Conservation (phyloP, 176 grass and related monocot species). For the Oryza glumipatula region DNA sequence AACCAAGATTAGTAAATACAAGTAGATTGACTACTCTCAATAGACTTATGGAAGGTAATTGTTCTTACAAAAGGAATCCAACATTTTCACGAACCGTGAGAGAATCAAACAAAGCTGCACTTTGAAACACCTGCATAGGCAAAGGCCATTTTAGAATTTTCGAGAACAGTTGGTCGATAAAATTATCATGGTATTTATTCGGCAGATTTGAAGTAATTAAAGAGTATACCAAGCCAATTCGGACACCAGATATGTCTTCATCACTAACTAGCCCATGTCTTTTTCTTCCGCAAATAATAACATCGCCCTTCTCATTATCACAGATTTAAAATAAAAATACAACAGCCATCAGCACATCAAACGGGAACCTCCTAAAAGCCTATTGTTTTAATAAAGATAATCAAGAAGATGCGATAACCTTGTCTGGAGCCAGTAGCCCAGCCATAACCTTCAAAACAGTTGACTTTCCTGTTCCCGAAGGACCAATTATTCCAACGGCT, state of each 20-base stretch:
- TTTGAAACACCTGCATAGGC: conserved; percentile 87
- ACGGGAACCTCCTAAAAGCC: not conserved
- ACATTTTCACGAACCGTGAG: conserved; percentile 95
- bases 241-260: conserved; percentile 85
- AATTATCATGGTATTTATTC: conserved; percentile 31
- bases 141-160: conserved; percentile 33
- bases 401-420: conserved; percentile 52
- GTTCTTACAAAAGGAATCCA: conserved; percentile 94
- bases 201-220: conserved; percentile 23
- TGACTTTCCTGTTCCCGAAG: conserved; percentile 94
- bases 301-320: conserved; percentile 74
- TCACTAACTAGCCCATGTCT: conserved; percentile 92
- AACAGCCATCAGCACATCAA: conserved; percentile 23
- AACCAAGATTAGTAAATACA: conserved; percentile 30
- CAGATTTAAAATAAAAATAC: conserved; percentile 13
- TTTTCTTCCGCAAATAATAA: conserved; percentile 78
- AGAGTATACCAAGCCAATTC: conserved; percentile 80
- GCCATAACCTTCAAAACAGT: conserved; percentile 98
- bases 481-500: conserved; percentile 98
- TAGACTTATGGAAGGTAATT: conserved; percentile 39
- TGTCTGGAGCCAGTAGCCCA: conserved; percentile 82
- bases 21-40: conserved; percentile 22
- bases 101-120: conserved; percentile 95
- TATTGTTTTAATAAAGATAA: conserved; percentile 5
- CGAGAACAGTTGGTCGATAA: conserved; percentile 24